Evolutionary conservation across 805 yeast species (phyloP).

Genomic region (Saturnispora bothae): DNA sequence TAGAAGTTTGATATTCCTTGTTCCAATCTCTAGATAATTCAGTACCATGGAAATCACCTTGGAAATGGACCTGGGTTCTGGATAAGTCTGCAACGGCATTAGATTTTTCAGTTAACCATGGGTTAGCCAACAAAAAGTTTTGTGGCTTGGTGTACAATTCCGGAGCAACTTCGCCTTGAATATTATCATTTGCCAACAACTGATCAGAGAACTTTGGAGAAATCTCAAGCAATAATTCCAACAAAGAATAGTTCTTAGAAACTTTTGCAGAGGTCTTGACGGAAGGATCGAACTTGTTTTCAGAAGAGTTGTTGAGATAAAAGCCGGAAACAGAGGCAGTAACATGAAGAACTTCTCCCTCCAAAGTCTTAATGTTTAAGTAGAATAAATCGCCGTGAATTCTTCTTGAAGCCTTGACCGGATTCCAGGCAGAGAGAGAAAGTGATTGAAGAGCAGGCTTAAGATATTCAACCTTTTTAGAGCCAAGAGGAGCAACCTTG

Average conservation of each 20-base stretch:
- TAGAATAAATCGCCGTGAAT: constrained; percentile 73
- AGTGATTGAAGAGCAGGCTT: constrained; percentile 46
- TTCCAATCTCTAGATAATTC: constrained; percentile 70
- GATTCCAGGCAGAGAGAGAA: constrained; percentile 71
- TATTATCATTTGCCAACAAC: constrained; percentile 40
- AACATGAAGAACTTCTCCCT: constrained; percentile 67
- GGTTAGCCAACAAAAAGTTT: constrained; percentile 49
- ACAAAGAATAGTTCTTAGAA: constrained; percentile 35
- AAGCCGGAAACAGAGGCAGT: constrained; percentile 77
- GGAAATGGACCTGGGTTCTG: constrained; percentile 44
- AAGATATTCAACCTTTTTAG: constrained; percentile 25
- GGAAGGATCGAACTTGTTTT: constrained; percentile 60
- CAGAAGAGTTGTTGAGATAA: constrained; percentile 60
- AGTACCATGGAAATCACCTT: constrained; percentile 50
- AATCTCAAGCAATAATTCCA: constrained; percentile 47
- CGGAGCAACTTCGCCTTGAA: constrained; percentile 34
- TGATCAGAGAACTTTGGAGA: constrained; percentile 54
- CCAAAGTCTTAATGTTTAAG: constrained; percentile 64
- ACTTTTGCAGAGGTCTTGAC: constrained; percentile 23
- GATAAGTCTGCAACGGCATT: constrained; percentile 41
- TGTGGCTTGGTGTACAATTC: constrained; percentile 54
- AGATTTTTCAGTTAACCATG: constrained; percentile 55
- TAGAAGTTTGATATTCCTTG: constrained; percentile 77
- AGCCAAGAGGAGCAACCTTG: constrained; percentile 19
- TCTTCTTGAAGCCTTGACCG: constrained; percentile 57